These are phyloP conservation scores for Ailanthus altissimus DNA, from an alignment of 345 rosid species.

Conservation along the genomic window DNA sequence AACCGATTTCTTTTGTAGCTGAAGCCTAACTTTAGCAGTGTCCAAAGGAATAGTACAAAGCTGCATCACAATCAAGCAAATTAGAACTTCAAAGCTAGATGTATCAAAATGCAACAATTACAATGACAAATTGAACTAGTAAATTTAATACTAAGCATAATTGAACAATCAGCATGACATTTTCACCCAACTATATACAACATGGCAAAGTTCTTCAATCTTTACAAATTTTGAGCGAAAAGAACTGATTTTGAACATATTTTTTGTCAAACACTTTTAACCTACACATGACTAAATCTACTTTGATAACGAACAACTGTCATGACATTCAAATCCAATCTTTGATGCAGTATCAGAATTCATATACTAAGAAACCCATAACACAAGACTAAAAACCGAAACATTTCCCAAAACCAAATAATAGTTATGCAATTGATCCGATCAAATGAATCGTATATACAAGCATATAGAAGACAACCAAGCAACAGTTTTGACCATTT, in stretches of 20 bases:
- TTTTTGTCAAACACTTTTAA: background rate
- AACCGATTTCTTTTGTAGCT: constrained; percentile 78
- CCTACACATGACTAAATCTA: background rate
- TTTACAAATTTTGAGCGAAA: background rate
- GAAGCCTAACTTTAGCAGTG: constrained; percentile 99
- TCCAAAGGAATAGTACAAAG: constrained; percentile 94
- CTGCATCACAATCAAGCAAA: constrained; percentile 40
- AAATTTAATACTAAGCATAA: background rate
- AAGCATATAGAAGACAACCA: background rate
- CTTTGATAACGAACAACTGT: background rate
- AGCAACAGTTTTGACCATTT: background rate
- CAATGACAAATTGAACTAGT: background rate
- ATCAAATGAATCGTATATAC: constrained; percentile 1
- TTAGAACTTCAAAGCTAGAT: constrained; percentile 5
- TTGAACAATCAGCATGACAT: background rate
- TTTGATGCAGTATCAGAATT: background rate
- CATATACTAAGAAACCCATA: background rate
- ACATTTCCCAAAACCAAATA: background rate
- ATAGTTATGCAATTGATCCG: background rate
- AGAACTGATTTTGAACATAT: background rate
- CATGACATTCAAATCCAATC: background rate
- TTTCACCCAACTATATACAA: background rate
- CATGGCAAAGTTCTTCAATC: background rate
- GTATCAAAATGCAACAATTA: background rate
- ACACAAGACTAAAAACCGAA: background rate